Evolutionary conservation across 1,139 yeast genomes (phyloP).

Genomic region (Magnusiomyces tetraspermus): DNA sequence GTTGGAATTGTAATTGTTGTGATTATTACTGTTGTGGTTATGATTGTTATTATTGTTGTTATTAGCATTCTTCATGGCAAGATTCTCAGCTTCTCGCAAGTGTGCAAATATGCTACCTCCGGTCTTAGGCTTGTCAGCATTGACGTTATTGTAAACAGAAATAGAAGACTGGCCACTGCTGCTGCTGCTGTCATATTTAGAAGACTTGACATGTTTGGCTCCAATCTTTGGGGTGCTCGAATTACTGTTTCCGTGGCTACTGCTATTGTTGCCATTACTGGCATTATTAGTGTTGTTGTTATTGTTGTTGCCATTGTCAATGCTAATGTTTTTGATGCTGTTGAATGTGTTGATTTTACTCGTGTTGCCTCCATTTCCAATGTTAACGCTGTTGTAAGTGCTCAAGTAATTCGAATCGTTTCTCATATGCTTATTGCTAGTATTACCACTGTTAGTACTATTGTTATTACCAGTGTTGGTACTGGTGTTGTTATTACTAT

Average conservation of each 20-base stretch:
- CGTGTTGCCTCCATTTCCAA: slow-evolving; percentile 17
- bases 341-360: slow-evolving; percentile 17
- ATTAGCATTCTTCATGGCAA: not conserved
- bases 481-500: not conserved
- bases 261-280: not conserved
- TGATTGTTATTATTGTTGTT: not conserved
- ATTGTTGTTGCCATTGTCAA: slow-evolving; percentile 10
- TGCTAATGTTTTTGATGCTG: slow-evolving; percentile 16
- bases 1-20: not conserved
- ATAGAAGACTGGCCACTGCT: not conserved
- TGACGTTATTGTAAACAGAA: not conserved
- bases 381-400: slow-evolving; percentile 1
- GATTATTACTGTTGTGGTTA: not conserved
- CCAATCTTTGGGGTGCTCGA: not conserved
- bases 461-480: too few relatives aligned
- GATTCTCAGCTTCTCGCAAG: not conserved
- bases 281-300: not conserved
- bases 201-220: not conserved
- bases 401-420: not conserved
- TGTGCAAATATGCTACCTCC: not conserved
- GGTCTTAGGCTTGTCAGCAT: not conserved
- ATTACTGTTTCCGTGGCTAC: not conserved
- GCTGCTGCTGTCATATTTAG: not conserved
- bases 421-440: too few relatives aligned
- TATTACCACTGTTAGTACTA: too few relatives aligned